Percentiles rank a stretch among this genome's conserved stretches.
These are phyloP conservation scores for Alternaria atra DNA, from an alignment of 2,329 filamentous ascomycete genomes.

Conservation along the genomic window DNA sequence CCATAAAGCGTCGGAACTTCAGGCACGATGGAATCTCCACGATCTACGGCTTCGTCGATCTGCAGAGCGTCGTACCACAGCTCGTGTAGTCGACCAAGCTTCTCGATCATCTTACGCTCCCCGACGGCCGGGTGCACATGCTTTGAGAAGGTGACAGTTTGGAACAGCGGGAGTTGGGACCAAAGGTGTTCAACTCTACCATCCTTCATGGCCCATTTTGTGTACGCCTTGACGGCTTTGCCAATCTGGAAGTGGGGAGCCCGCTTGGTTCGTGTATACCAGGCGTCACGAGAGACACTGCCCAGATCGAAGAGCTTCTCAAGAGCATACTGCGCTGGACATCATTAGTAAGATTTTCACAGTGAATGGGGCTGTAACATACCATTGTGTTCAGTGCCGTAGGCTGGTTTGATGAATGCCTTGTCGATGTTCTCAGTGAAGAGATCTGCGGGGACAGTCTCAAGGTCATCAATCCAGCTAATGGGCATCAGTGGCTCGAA, in stretches of 20 bases:
- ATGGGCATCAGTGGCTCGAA: constrained; percentile 64
- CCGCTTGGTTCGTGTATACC: constrained; percentile 50
- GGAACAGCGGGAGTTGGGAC: constrained; percentile 56
- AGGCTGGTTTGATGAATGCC: constrained; percentile 58
- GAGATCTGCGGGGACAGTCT: constrained; percentile 61
- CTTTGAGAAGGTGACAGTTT: constrained; percentile 54
- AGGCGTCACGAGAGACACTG: constrained; percentile 61
- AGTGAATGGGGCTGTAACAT: constrained; percentile 10
- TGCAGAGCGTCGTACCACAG: constrained; percentile 54
- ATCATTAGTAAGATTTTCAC: constrained; percentile 17
- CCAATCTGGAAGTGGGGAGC: constrained; percentile 52
- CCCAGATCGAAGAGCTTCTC: constrained; percentile 61
- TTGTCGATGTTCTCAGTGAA: constrained; percentile 57
- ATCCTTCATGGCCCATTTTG: constrained; percentile 64
- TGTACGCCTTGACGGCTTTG: constrained; percentile 57
- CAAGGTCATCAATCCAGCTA: constrained; percentile 63
- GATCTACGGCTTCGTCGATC: constrained; percentile 21
- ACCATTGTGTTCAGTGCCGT: constrained; percentile 59
- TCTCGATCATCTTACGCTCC: constrained; percentile 54
- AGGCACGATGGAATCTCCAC: constrained; percentile 15
- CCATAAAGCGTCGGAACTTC: constrained; percentile 62
- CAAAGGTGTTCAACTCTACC: constrained; percentile 52
- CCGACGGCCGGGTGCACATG: constrained; percentile 52
- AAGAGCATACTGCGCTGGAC: constrained; percentile 60
- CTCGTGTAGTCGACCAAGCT: constrained; percentile 55